Evolutionary conservation across 768 basidiomycete species (phyloP).

Genomic region (Mrakia blollopis): DNA sequence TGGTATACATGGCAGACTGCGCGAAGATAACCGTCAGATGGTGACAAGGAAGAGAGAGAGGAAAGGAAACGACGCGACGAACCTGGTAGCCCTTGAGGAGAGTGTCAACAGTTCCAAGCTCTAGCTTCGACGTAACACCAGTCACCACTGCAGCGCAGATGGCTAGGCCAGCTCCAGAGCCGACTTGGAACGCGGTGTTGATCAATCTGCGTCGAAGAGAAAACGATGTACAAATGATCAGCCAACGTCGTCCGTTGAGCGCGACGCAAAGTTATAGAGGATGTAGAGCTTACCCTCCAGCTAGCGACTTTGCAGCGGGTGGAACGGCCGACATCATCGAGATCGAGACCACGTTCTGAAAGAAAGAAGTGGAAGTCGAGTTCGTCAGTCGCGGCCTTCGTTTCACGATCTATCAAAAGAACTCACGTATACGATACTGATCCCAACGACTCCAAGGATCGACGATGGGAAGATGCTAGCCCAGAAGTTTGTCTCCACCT

Average conservation of each 20-base stretch:
- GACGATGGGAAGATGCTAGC: slow-evolving; percentile 20
- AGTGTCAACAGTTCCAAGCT: neutral
- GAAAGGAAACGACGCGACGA: neutral
- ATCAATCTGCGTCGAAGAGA: neutral
- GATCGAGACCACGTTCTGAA: slow-evolving; percentile 23
- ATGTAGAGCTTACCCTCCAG: slow-evolving; percentile 20
- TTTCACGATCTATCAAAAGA: too few relatives aligned
- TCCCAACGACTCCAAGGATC: slow-evolving; percentile 26
- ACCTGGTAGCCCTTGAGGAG: slow-evolving; percentile 20
- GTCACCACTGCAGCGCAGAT: slow-evolving; percentile 16
- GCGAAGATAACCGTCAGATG: neutral
- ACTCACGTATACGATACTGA: slow-evolving; percentile 23
- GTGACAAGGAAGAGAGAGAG: neutral
- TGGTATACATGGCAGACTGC: slow-evolving; percentile 17
- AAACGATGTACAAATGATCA: neutral
- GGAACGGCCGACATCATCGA: slow-evolving; percentile 24
- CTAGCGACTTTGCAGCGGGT: slow-evolving; percentile 10
- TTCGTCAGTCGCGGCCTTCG: too few relatives aligned
- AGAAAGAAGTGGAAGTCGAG: neutral
- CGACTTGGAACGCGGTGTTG: slow-evolving; percentile 13
- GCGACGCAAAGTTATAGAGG: neutral
- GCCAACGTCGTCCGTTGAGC: too few relatives aligned
- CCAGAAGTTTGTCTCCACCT: slow-evolving; percentile 28
- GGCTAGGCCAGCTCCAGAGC: slow-evolving; percentile 22
- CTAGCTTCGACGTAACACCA: neutral